phyloP scores from a whole-genome alignment of 1,139 yeast species.

The Scheffersomyces lignicola region DNA sequence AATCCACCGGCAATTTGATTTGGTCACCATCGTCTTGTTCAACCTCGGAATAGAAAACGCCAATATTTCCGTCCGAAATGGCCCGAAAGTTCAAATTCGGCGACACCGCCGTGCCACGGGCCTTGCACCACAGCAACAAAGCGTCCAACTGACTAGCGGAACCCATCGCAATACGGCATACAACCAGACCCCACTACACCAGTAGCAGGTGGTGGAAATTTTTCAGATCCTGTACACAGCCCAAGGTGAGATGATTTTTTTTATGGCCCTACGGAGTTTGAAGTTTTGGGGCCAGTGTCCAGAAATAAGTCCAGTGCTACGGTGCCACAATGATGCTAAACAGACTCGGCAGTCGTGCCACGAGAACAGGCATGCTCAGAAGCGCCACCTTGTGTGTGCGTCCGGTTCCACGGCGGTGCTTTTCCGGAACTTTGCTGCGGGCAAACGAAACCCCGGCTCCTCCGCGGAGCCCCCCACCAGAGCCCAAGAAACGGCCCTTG shows the following conservation, averaged over 20 bases:
- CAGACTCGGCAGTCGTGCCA: too few species aligned
- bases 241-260: constrained; percentile 3
- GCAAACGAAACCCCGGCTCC: too few species aligned
- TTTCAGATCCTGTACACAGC: constrained; percentile 2
- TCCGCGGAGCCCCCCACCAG: too few species aligned
- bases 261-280: constrained; percentile 1
- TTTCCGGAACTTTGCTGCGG: too few species aligned
- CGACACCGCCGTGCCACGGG: constrained; percentile 47
- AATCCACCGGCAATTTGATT: constrained; percentile 35
- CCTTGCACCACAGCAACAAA: constrained; percentile 50
- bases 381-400: too few species aligned
- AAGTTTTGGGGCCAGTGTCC: constrained; percentile 1
- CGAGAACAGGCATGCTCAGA: too few species aligned
- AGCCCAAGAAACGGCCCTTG: constrained; percentile 41
- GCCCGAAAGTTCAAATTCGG: constrained; percentile 21
- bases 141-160: constrained; percentile 7
- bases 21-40: constrained; percentile 15
- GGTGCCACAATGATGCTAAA: too few species aligned
- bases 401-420: too few species aligned
- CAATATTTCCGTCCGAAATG: constrained; percentile 31
- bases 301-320: too few species aligned
- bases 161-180: constrained; percentile 1
- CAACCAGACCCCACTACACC: neutral
- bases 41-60: constrained; percentile 29
- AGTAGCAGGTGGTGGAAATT: neutral